Base-by-base conservation (phyloP, 352 stramenopile species). In the Elongisporangium senticosum region DNA sequence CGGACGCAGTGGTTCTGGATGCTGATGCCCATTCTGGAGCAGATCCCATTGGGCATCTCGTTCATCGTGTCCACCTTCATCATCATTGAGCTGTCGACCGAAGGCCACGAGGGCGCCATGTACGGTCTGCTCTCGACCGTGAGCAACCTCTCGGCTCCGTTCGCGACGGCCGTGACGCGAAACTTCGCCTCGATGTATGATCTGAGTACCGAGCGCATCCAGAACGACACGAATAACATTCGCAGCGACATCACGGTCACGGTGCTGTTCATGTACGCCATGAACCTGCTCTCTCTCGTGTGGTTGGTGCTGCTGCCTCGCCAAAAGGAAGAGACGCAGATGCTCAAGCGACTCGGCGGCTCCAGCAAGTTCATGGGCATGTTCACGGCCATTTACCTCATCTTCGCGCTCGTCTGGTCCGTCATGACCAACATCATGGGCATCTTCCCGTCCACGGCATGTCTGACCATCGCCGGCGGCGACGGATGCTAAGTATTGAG, bases 71-170 rank as follows among this genome's bases (percentile, higher is more conserved):
- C 62, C 1, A 74, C 76, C 10, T 89, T 85, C 56, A 78, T 85
- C 43, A 72, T 79, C 14, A 74, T 87, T 8, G 79, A 89, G 62
- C 60, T 89, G 3, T 71, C 77, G 4, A 58, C 64, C 6, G 75
- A 83, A 58, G 79, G 79, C 13, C 67, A 86, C 51, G 79, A 89
- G 66, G 75, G 75, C 21, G 77, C 77, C 39, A 78, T 87, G 62
- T 84, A 85, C 57, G 75, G 79, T 8, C 65, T 89, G 21, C 60
- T 89, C 26, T 83, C 77, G 19, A 89, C 79, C 14, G 77, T 89
- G 22, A 67, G 64, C 58, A 89, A 87, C 62, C 60, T 89, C 7
- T 62, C 58, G 21, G 67, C 60, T 1, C 75, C 79, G 20, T 77
- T 89, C 55, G 56, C 75, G 5, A 62, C 71, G 1, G 64, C 71